Percentiles rank a stretch among this genome's conserved stretches.
phyloP scores from a whole-genome alignment of 1,139 yeast species.

The Dujonia santamariae region DNA sequence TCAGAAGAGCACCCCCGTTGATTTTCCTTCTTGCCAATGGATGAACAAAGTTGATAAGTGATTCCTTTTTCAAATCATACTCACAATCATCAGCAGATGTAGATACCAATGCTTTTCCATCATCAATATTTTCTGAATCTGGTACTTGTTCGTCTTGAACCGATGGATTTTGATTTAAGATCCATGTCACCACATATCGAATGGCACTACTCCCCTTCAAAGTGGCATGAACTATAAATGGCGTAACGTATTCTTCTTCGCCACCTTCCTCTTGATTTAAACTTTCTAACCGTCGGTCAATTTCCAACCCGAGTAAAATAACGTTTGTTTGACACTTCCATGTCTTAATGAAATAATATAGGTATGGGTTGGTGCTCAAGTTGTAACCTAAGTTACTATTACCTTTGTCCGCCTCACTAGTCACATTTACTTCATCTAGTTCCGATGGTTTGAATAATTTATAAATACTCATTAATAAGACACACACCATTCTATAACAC shows the following conservation, averaged over 20 bases:
- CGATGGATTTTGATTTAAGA: constrained; percentile 48
- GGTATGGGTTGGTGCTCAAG: constrained; percentile 56
- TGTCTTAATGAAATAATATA: constrained; percentile 49
- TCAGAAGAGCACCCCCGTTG: constrained; percentile 53
- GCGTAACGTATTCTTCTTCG: constrained; percentile 34
- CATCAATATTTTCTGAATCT: not conserved
- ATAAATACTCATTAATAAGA: constrained; percentile 48
- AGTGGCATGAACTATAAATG: constrained; percentile 47
- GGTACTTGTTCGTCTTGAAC: constrained; percentile 12
- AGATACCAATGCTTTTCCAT: constrained; percentile 1
- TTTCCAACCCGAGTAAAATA: constrained; percentile 55
- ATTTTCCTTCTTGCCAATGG: constrained; percentile 59
- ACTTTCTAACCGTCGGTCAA: constrained; percentile 60
- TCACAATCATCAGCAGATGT: constrained; percentile 18
- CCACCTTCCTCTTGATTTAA: constrained; percentile 22
- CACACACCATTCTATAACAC: constrained; percentile 51
- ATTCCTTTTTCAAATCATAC: constrained; percentile 55
- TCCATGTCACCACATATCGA: constrained; percentile 57
- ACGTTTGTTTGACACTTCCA: constrained; percentile 67
- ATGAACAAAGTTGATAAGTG: constrained; percentile 53
- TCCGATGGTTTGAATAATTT: constrained; percentile 36
- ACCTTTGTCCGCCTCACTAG: not conserved
- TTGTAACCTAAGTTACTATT: constrained; percentile 20
- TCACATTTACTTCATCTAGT: too few relatives aligned
- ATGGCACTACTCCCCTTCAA: constrained; percentile 64